Percentiles rank a stretch among this genome's conserved stretches.
Conservation (phyloP, 257 asterid species). For the Cinchona pubescens region DNA sequence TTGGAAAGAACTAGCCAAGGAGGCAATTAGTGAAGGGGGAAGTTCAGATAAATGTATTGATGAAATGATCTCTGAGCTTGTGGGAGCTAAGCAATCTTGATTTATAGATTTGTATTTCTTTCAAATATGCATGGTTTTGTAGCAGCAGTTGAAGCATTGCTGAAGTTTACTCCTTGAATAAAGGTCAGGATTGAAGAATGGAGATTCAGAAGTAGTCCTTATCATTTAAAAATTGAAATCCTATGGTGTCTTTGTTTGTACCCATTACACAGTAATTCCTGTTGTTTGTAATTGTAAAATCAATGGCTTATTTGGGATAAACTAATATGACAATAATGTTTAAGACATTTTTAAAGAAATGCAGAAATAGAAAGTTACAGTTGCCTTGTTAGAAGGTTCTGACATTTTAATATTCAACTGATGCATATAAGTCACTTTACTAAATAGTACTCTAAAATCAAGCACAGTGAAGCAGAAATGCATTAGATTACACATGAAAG, state of each 20-base stretch:
- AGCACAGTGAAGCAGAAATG: neutral
- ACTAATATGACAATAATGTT: too few species aligned
- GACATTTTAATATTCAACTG: neutral
- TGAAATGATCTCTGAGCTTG: slow-evolving; percentile 24
- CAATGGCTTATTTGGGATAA: neutral
- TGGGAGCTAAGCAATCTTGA: neutral
- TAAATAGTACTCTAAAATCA: too few species aligned
- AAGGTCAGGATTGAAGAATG: neutral
- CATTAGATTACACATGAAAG: neutral
- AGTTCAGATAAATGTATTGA: slow-evolving; percentile 38
- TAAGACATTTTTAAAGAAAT: too few species aligned
- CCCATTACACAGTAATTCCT: neutral
- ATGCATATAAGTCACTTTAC: neutral
- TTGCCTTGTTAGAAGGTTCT: neutral
- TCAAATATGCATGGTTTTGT: neutral
- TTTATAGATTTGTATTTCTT: neutral
- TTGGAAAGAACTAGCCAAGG: slow-evolving; percentile 34
- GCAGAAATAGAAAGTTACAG: neutral
- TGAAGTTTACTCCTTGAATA: neutral
- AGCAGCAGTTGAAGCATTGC: neutral
- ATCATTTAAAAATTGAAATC: neutral
- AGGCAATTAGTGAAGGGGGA: slow-evolving; percentile 38
- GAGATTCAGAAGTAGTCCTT: neutral
- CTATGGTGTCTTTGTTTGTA: neutral
- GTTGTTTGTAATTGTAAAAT: neutral